A percentile compares a stretch with the other conserved stretches of the same genome.
Conservation (phyloP, 108 stramenopile species). For the Discostella pseudostelligera region DNA sequence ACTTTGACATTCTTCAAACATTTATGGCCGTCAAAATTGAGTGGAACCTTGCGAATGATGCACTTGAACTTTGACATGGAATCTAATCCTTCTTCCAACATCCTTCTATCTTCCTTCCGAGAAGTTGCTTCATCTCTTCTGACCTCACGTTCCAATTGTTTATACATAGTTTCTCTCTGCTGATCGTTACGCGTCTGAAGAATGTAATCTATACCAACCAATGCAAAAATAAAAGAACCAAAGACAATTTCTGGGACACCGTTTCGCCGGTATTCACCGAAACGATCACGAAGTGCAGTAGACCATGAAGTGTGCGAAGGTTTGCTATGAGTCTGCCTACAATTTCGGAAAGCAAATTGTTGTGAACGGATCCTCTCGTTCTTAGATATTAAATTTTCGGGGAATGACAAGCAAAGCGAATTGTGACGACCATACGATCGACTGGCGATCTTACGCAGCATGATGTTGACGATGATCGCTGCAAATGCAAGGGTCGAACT, state of each 20-base stretch:
- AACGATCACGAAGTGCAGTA: conserved; percentile 16
- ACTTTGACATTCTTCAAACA: conserved; percentile 52
- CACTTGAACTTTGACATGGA: conserved; percentile 44
- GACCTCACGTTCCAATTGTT: conserved; percentile 28
- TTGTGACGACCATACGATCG: conserved; percentile 3
- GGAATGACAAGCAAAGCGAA: background rate
- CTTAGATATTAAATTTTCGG: background rate
- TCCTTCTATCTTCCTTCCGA: conserved; percentile 19
- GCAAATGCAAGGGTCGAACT: too few relatives aligned
- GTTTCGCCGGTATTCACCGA: conserved; percentile 29
- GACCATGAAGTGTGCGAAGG: background rate
- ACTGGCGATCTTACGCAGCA: background rate
- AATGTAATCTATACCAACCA: conserved; percentile 37
- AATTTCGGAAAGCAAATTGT: background rate
- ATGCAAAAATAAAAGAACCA: conserved; percentile 23
- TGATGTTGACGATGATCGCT: background rate
- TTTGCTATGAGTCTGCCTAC: background rate
- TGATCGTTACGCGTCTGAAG: conserved; percentile 30
- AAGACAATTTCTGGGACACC: conserved; percentile 46
- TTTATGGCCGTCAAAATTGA: conserved; percentile 52
- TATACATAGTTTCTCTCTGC: conserved; percentile 16
- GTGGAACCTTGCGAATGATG: conserved; percentile 38
- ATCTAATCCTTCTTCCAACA: conserved; percentile 6
- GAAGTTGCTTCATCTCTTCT: conserved; percentile 20
- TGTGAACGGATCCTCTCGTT: background rate